Evolutionary conservation across 2,329 filamentous ascomycete species (phyloP), one percentile per base, ranked within the genome.

Genomic region (Claviceps sp.): DNA sequence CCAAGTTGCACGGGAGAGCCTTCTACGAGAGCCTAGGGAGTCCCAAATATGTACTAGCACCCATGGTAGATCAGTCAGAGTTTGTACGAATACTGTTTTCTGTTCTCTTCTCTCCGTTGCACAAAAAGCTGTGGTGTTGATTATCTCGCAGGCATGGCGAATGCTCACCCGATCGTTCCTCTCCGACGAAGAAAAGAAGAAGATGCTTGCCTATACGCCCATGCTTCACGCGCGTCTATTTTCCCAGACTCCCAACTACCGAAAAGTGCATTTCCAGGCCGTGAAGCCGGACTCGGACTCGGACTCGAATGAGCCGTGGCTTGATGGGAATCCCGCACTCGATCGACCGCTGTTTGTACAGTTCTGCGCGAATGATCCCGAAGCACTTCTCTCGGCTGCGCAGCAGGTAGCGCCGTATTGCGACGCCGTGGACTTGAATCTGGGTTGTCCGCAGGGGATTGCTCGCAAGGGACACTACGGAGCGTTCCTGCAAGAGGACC

Each of bases 51-150:
- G 81, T 98, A 34, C 78, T 98, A 52, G 93, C 93, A 37, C 93
- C 93, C 38, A 98, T 98, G 93, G 93, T 98, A 22, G 91, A 98
- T 64, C 88, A 96, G 67, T 96, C 89, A 37, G 93, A 98, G 73
- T 96, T 97, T 72, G 90, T 95, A 74, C 58, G 84, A 34, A 34
- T 34, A 34, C 30, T 73, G 13, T 34, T 24, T 22, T 22, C 5
- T 20, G 13, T 34, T 24, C 14, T 22, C 5, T 20, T 13, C 13
- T 22, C 18, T 14, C 8, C 20, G 11, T 42, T 4, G 3, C 13
- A 13, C 42, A 26, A 4, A 7, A 44, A 24, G 42, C 22, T 26
- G 24, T 44, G 18, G 14, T 47, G 30, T 30, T 48, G 3, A 48
- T 41, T n/a, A 34, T 22, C 22, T 18, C 46, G 16, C 45, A 95